phyloP scores from a whole-genome alignment of 1,284 basidiomycete genomes.

The Heimioporus punctisporus region DNA sequence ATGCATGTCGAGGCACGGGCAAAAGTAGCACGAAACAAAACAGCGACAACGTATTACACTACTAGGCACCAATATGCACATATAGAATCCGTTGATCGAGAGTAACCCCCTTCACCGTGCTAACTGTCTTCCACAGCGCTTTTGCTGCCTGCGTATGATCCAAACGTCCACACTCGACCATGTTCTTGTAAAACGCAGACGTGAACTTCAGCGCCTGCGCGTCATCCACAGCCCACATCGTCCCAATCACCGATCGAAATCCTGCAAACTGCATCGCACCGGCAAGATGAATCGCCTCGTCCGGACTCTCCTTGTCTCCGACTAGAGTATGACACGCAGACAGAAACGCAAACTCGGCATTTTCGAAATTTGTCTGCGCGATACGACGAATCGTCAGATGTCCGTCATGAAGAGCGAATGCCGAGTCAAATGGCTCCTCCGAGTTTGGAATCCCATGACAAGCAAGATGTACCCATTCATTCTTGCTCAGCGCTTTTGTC shows the following conservation, averaged over 20 bases:
- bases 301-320: neutral
- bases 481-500: neutral
- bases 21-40: too few species aligned
- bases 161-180: neutral
- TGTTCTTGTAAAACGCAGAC: neutral
- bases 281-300: neutral
- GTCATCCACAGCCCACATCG: neutral
- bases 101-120: neutral
- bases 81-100: neutral
- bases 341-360: neutral
- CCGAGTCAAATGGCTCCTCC: neutral
- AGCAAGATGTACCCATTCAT: neutral
- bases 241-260: neutral
- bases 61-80: neutral
- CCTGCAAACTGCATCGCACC: neutral
- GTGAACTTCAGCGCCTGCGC: neutral
- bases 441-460: neutral
- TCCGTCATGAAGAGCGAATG: neutral
- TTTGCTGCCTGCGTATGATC: neutral
- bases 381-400: neutral
- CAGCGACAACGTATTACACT: too few species aligned
- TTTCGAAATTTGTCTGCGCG: neutral
- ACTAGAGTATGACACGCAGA: neutral
- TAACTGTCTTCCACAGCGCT: neutral
- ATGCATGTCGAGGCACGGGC: too few species aligned